Evolutionary conservation across 2,329 filamentous ascomycete genomes (phyloP).

Genomic region (Xylariaceae sp.): DNA sequence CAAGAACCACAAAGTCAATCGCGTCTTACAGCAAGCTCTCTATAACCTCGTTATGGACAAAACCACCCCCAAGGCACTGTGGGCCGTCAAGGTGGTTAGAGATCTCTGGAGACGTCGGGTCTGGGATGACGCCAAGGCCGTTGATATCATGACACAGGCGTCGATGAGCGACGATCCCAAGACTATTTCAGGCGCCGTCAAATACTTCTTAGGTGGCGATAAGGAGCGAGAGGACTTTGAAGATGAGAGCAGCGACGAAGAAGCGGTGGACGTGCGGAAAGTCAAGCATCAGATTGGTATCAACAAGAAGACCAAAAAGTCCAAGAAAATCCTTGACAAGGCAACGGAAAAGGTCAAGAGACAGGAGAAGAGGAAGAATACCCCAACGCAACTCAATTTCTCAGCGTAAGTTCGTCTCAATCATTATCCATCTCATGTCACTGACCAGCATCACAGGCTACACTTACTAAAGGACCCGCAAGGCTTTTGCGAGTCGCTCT

Average conservation of each 20-base stretch:
- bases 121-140: slow-evolving; percentile 90
- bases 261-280: slow-evolving; percentile 73
- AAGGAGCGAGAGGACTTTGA: slow-evolving; percentile 92
- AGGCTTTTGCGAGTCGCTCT: slow-evolving; percentile 85
- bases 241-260: slow-evolving; percentile 83
- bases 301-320: slow-evolving; percentile 96
- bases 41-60: slow-evolving; percentile 89
- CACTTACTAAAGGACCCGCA: slow-evolving; percentile 94
- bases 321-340: slow-evolving; percentile 72
- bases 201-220: slow-evolving; percentile 94
- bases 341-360: slow-evolving; percentile 80
- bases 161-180: slow-evolving; percentile 89
- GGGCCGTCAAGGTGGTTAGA: slow-evolving; percentile 92
- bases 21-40: slow-evolving; percentile 87
- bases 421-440: background rate
- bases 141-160: slow-evolving; percentile 98
- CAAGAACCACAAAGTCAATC: slow-evolving; percentile 89
- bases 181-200: slow-evolving; percentile 79
- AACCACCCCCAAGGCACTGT: slow-evolving; percentile 80
- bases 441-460: slow-evolving; percentile 40
- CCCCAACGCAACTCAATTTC: slow-evolving; percentile 89
- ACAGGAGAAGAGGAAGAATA: slow-evolving; percentile 82
- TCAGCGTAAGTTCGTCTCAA: slow-evolving; percentile 54
- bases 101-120: slow-evolving; percentile 96
- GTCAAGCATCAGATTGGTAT: slow-evolving; percentile 83